Percentiles rank a stretch among this genome's conserved stretches.
Conservation (phyloP, 768 basidiomycete species). For the Suillus americanus region DNA sequence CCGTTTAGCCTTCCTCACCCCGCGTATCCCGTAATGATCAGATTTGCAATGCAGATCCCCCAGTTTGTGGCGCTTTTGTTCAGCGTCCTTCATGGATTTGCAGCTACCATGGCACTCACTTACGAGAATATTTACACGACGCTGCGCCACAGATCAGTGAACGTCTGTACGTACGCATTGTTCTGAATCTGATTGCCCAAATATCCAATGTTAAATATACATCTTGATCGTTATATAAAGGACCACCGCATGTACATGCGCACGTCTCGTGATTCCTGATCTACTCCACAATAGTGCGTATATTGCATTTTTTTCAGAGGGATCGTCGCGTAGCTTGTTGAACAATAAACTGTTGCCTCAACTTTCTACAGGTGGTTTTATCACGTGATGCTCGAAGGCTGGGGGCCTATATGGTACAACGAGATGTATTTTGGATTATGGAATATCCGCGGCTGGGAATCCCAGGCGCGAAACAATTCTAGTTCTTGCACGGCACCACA, state of each 20-base stretch:
- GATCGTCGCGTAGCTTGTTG: neutral
- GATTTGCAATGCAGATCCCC: neutral
- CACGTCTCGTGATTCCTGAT: neutral
- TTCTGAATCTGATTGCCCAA: neutral
- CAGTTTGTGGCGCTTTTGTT: neutral
- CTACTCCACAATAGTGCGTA: neutral
- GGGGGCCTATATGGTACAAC: neutral
- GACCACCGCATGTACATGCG: neutral
- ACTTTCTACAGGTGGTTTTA: neutral
- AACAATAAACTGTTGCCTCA: neutral
- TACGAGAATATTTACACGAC: neutral
- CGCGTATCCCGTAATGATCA: neutral
- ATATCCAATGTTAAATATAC: neutral
- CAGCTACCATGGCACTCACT: neutral
- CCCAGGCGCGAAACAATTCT: neutral
- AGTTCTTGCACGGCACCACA: neutral
- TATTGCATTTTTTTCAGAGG: neutral
- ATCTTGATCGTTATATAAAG: neutral
- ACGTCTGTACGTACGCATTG: neutral
- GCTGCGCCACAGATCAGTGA: neutral
- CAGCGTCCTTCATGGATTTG: neutral
- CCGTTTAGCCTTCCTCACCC: neutral
- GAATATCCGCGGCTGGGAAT: neutral
- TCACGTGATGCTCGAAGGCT: neutral
- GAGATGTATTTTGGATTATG: neutral